These are phyloP conservation scores for Zygosaccharomyces lentus DNA, from an alignment of 805 yeast genomes.

Conservation along the genomic window DNA sequence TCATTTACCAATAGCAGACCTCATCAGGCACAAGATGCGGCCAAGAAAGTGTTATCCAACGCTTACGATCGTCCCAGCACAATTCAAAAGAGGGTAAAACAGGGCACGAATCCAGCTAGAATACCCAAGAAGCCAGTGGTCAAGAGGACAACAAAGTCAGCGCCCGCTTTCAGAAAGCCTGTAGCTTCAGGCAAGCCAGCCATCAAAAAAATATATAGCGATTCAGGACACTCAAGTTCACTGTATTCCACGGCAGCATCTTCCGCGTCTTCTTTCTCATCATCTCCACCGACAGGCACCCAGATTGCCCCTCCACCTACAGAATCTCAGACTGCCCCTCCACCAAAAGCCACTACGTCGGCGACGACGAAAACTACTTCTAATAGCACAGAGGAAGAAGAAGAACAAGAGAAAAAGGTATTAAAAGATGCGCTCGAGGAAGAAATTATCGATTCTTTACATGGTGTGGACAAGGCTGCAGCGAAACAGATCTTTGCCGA, in stretches of 20 bases:
- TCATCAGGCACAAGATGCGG: slow-evolving; percentile 10
- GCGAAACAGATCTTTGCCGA: slow-evolving; percentile 85
- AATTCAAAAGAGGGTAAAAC: background rate
- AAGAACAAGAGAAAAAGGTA: slow-evolving; percentile 8
- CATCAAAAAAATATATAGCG: background rate
- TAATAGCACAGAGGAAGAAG: background rate
- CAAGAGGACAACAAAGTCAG: background rate
- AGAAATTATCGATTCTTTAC: slow-evolving; percentile 34
- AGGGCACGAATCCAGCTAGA: background rate
- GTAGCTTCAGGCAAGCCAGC: background rate
- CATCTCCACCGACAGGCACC: slow-evolving; percentile 3
- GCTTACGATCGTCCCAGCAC: slow-evolving; percentile 2
- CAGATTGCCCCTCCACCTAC: background rate
- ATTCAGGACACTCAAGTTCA: slow-evolving; percentile 3
- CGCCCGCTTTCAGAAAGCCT: slow-evolving; percentile 1
- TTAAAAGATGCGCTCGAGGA: slow-evolving; percentile 21
- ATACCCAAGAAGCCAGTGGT: slow-evolving; percentile 3
- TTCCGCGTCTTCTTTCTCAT: slow-evolving; percentile 7
- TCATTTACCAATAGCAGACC: slow-evolving; percentile 4
- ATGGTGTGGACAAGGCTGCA: slow-evolving; percentile 73
- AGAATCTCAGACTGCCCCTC: background rate
- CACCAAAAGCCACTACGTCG: background rate
- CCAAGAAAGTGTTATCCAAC: slow-evolving; percentile 9
- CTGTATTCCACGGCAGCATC: slow-evolving; percentile 7
- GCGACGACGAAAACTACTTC: background rate